Percentiles rank a stretch among this genome's conserved stretches.
Evolutionary conservation across 768 basidiomycete genomes (phyloP).

Genomic region (Kwoniella sp.): DNA sequence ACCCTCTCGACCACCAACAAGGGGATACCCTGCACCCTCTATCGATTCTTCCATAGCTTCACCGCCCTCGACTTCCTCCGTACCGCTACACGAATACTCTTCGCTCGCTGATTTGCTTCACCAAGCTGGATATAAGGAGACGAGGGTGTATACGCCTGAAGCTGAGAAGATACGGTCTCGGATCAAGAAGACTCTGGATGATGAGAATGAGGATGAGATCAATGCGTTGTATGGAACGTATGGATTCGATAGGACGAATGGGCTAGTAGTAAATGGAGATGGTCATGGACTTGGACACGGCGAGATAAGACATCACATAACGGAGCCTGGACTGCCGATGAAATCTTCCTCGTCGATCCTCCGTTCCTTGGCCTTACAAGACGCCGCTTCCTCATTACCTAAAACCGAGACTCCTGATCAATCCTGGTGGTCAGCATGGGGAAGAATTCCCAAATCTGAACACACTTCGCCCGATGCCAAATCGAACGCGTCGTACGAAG

Average conservation of each 20-base stretch:
- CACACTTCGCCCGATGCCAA: conserved; percentile 22
- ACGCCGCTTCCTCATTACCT: conserved; percentile 10
- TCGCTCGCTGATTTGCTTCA: conserved; percentile 79
- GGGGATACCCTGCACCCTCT: conserved; percentile 20
- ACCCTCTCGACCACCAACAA: conserved; percentile 25
- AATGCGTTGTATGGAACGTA: conserved; percentile 33
- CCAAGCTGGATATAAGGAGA: conserved; percentile 91
- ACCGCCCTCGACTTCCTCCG: conserved; percentile 9
- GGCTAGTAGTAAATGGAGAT: not conserved
- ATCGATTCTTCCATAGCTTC: conserved; percentile 18
- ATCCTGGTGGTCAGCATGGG: conserved; percentile 40
- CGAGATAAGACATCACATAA: conserved; percentile 28
- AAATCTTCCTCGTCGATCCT: conserved; percentile 40
- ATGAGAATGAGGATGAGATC: conserved; percentile 35
- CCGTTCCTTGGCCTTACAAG: conserved; percentile 34
- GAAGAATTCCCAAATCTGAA: conserved; percentile 26
- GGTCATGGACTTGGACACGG: not conserved
- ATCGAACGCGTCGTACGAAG: conserved; percentile 16
- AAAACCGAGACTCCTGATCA: conserved; percentile 7
- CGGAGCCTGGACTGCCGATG: conserved; percentile 41
- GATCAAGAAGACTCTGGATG: conserved; percentile 42
- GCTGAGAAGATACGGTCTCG: conserved; percentile 58
- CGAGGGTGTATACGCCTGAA: conserved; percentile 84
- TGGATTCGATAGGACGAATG: conserved; percentile 19
- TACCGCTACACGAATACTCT: conserved; percentile 61